Evolutionary conservation across 805 yeast genomes (phyloP), one percentile per base, ranked within the genome.

Genomic region (Kodamaea restingae): DNA sequence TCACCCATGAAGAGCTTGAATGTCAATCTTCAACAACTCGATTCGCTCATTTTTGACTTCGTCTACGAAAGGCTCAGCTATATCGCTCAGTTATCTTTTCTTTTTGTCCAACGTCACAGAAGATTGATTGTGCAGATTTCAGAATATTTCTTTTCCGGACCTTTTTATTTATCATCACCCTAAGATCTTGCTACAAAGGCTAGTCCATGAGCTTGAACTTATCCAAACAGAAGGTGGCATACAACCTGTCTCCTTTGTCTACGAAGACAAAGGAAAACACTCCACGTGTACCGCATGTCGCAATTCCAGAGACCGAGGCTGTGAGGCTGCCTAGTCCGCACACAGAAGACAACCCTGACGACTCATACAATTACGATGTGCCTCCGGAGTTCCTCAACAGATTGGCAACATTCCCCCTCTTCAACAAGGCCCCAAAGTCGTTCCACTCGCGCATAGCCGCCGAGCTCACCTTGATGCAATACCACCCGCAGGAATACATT

Each of bases 401-500:
- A 26, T 62, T 82, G 28, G 65, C 73, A 35, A 70, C 71, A n/a
- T 80, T 83, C 55, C 76, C 88, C 0, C 65, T 84, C 21, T 82
- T 83, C 63, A 70, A 68, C 42, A 70, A 71, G 37, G 91, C 91
- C 0, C 88, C 91, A 7, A 71, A 67, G 22, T 61, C 80, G 5
- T 84, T 84, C 54, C 78, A 78, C 47, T 61, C 70, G 25, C 79
- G 78, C 27, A 69, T 84, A 4, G 79, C 81, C 0, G 65, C 78
- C 22, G 73, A 76, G 39, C 62, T 84, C 15, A 71, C 73, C 35
- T 67, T 82, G 6, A 73, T 80, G 43, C 83, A 78, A 41, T 77
- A 70, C 44, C 79, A 76, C 43, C 81, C 90, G 0, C 86, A 81
- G 48, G 84, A 80, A 44, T 80, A 76, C 53, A 79, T 84, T 26